Evolutionary conservation across 1,284 basidiomycete genomes (phyloP).

Genomic region (Cutaneotrichosporon sp.): DNA sequence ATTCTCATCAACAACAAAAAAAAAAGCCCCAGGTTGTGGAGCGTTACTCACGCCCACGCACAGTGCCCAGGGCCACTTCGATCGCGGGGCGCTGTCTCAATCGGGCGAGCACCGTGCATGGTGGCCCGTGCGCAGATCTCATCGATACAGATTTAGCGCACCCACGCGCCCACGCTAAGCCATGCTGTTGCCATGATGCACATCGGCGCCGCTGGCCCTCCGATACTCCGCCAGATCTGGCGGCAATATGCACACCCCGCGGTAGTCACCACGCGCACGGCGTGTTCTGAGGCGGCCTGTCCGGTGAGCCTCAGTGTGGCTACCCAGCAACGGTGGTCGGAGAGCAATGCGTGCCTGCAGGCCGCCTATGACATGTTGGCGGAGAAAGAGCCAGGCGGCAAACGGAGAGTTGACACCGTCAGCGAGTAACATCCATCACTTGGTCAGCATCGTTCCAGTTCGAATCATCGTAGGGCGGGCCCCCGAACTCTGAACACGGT

Average conservation of each 20-base stretch:
- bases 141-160: background rate
- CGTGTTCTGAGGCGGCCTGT: background rate
- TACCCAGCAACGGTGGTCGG: background rate
- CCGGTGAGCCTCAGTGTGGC: background rate
- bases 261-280: background rate
- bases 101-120: background rate
- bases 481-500: background rate
- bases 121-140: background rate
- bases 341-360: background rate
- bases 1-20: background rate
- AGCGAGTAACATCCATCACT: background rate
- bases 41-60: background rate
- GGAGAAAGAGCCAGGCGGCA: background rate
- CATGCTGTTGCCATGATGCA: background rate
- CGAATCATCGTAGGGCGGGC: background rate
- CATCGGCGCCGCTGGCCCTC: background rate
- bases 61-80: background rate
- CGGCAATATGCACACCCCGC: background rate
- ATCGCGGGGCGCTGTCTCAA: background rate
- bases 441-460: background rate
- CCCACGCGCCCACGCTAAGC: background rate
- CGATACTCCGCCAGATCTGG: conserved; percentile 1
- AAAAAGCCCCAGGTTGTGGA: background rate
- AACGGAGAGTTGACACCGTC: background rate
- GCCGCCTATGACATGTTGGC: background rate